phyloP scores from a whole-genome alignment of 148 eudicot genomes.

The Camellia sinensis region DNA sequence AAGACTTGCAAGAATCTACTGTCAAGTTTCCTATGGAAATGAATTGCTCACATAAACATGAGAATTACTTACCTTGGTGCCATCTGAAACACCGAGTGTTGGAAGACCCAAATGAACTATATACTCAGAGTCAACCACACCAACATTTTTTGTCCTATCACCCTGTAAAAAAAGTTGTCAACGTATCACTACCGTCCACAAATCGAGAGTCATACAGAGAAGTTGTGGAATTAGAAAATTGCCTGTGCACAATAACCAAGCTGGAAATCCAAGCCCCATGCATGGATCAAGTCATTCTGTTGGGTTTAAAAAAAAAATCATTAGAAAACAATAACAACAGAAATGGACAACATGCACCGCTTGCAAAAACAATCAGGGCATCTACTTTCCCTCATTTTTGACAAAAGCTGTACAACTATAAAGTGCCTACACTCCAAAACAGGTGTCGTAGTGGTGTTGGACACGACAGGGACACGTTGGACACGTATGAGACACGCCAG shows the following conservation, averaged over 20 bases:
- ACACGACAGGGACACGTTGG: too few species aligned
- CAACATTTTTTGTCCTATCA: conserved; percentile 72
- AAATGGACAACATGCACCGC: background rate
- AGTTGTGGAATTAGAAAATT: background rate
- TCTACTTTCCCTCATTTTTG: too few species aligned
- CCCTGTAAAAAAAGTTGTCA: conserved; percentile 44
- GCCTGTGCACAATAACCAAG: conserved; percentile 98
- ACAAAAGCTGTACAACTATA: background rate
- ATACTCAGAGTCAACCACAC: conserved; percentile 89
- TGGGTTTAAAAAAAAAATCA: background rate
- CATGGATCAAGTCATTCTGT: conserved; percentile 98
- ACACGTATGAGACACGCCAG: too few species aligned
- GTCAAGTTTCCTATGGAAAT: background rate
- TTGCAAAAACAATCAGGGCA: background rate
- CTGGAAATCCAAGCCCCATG: conserved; percentile 87
- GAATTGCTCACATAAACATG: background rate
- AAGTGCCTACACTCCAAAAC: too few species aligned
- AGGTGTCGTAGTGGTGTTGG: too few species aligned
- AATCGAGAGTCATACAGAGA: background rate
- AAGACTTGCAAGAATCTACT: background rate
- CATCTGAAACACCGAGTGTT: conserved; percentile 59
- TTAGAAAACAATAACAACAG: background rate
- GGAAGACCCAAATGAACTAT: conserved; percentile 79
- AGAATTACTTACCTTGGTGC: conserved; percentile 26
- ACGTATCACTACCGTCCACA: background rate